Conservation (phyloP, 768 basidiomycete genomes). For the Pleurotus platypus region DNA sequence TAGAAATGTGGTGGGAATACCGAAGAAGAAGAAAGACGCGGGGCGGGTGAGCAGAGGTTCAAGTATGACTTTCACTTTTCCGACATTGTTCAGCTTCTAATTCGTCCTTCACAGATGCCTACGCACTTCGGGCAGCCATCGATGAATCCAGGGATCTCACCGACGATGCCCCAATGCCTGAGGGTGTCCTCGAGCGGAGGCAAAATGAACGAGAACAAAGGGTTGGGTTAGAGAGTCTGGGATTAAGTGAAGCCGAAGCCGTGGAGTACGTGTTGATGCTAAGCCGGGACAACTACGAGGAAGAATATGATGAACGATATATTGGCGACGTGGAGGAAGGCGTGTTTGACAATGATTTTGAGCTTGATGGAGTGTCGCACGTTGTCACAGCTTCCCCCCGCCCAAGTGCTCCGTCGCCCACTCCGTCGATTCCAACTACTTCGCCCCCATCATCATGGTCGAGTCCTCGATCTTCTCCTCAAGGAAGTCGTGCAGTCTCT, state of each 20-base stretch:
- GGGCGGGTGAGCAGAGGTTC: slow-evolving; percentile 36
- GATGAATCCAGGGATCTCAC: slow-evolving; percentile 42
- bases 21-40: slow-evolving; percentile 31
- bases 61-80: slow-evolving; percentile 30
- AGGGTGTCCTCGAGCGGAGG: slow-evolving; percentile 48
- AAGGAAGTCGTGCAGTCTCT: slow-evolving; percentile 13
- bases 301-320: slow-evolving; percentile 15
- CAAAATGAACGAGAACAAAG: slow-evolving; percentile 53
- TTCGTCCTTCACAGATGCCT: slow-evolving; percentile 41
- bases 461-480: slow-evolving; percentile 16
- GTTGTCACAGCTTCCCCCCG: not conserved
- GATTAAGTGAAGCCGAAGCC: slow-evolving; percentile 70
- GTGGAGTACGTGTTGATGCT: slow-evolving; percentile 83
- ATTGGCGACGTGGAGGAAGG: slow-evolving; percentile 40
- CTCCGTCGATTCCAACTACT: slow-evolving; percentile 16
- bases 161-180: not conserved
- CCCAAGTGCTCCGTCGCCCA: slow-evolving; percentile 14
- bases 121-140: slow-evolving; percentile 62
- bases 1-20: slow-evolving; percentile 17
- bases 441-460: slow-evolving; percentile 17
- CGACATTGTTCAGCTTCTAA: not conserved
- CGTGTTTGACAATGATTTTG: slow-evolving; percentile 55
- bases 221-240: slow-evolving; percentile 54
- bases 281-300: slow-evolving; percentile 68
- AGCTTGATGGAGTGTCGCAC: slow-evolving; percentile 28